Evolutionary conservation across 371 early-diverging fungal genomes (phyloP).

Genomic region (Rhizopus stolonifer): DNA sequence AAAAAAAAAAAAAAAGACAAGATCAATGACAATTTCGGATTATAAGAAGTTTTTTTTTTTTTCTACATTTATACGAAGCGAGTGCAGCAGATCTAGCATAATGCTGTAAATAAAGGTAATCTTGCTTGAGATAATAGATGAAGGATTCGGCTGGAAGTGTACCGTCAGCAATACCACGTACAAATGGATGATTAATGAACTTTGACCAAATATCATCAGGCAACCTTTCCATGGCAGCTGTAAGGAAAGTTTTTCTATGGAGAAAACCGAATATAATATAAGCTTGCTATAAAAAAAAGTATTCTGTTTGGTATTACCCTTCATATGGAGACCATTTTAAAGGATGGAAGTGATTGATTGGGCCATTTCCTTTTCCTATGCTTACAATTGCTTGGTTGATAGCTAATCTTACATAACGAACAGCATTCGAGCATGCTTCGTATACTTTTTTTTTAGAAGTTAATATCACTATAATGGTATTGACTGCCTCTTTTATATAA

Average conservation of each 20-base stretch:
- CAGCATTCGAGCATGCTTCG: conserved; percentile 46
- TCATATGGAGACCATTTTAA: conserved; percentile 49
- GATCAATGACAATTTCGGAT: no score
- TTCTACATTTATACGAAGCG: conserved; percentile 72
- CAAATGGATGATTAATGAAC: conserved; percentile 76
- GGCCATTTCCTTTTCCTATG: conserved; percentile 73
- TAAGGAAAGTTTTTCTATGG: conserved; percentile 51
- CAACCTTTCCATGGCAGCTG: conserved; percentile 38
- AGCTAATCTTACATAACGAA: conserved; percentile 59
- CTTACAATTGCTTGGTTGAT: conserved; percentile 43
- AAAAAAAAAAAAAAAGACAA: no score
- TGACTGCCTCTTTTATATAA: no score
- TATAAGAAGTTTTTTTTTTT: background rate
- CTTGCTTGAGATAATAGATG: conserved; percentile 78
- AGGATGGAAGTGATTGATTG: conserved; percentile 73
- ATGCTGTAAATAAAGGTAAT: conserved; percentile 77
- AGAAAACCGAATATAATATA: conserved; percentile 2
- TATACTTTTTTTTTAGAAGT: conserved; percentile 40
- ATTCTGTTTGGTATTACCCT: conserved; percentile 32
- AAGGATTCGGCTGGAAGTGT: conserved; percentile 70
- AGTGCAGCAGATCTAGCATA: conserved; percentile 79
- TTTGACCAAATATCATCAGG: conserved; percentile 61
- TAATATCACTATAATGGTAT: no score
- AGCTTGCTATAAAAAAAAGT: background rate
- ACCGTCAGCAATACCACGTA: conserved; percentile 72